Base-by-base conservation (phyloP, 179 eudicot genomes). In the Patellifolia procumbens region DNA sequence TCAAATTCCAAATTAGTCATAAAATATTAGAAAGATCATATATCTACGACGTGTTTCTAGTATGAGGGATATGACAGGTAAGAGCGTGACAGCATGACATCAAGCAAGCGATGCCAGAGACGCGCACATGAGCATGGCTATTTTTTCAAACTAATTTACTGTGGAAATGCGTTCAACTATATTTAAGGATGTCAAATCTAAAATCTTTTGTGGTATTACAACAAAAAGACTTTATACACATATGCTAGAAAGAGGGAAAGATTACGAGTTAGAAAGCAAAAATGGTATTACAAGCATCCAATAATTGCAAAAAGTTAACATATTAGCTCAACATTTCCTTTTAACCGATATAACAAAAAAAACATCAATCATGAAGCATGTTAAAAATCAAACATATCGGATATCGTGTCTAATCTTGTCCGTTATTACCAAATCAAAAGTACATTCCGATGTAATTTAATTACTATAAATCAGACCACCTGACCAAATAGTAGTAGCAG, bases 111-210 rank as follows among this genome's bases (percentile, higher is more conserved):
- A n/a, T n/a, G n/a, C n/a, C n/a, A n/a, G n/a, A n/a, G n/a, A n/a
- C n/a, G n/a, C n/a, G n/a, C n/a, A n/a, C n/a, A n/a, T n/a, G n/a
- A n/a, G n/a, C n/a, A n/a, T n/a, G n/a, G n/a, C n/a, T n/a, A n/a
- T n/a, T n/a, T 55, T 8, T n/a, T n/a, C 28, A 7, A 55, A 11
- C 60, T 29, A 12, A 26, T 55, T 22, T 13, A 20, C 53, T 48
- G 1, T 22, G 59, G 59, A 22, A 55, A 2, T 55, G 59, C 59
- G 7, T 55, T 55, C 15, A 51, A 13, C 55, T 51, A 63, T 49
- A 15, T 15, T 53, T 67, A 63, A 35, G 39, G 53, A 66, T 29
- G 55, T 55, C 55, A 76, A 76, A 66, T 48, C 53, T 53, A 5
- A 12, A 63, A 59, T 7, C 28, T 22, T 39, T 6, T n/a, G 22